Evolutionary conservation across 208 protist genomes (phyloP).

Genomic region (Trypanosoma platydactyli): DNA sequence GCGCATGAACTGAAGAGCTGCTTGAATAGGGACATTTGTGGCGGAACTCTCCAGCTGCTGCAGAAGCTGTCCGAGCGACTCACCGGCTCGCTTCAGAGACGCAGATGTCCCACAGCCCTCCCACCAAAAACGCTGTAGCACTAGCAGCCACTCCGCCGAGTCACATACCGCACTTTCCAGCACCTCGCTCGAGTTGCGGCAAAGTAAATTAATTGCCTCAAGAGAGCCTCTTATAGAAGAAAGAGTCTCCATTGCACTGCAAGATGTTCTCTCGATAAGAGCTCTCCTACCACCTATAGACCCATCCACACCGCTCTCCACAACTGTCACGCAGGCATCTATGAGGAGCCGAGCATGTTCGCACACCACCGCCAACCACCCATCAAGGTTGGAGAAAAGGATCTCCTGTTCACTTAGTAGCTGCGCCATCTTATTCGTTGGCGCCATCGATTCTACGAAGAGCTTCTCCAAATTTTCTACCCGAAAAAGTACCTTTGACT

Average conservation of each 20-base stretch:
- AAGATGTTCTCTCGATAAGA: constrained; percentile 5
- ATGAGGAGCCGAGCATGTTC: constrained; percentile 59
- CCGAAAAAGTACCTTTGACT: constrained; percentile 40
- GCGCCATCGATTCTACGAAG: constrained; percentile 5
- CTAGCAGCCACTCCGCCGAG: constrained; percentile 39
- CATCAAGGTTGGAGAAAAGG: constrained; percentile 36
- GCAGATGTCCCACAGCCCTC: constrained; percentile 41
- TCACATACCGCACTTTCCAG: constrained; percentile 8
- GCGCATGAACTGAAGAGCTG: constrained; percentile 42
- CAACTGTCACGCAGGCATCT: constrained; percentile 45
- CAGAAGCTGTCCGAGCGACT: constrained; percentile 28
- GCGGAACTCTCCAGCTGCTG: constrained; percentile 37
- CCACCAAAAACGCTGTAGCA: constrained; percentile 68
- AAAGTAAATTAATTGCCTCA: constrained; percentile 34
- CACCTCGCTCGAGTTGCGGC: constrained; percentile 6
- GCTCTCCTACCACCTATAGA: neutral
- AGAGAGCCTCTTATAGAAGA: constrained; percentile 34
- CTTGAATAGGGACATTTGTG: constrained; percentile 38
- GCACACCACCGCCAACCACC: constrained; percentile 58
- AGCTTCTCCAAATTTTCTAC: constrained; percentile 38
- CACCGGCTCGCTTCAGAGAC: constrained; percentile 25
- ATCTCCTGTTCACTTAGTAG: constrained; percentile 31
- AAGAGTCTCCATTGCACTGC: neutral
- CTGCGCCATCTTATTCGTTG: constrained; percentile 6
- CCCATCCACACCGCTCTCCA: neutral